phyloP scores from a whole-genome alignment of 1,284 basidiomycete genomes.

The Exobasidium cylindrosporum region DNA sequence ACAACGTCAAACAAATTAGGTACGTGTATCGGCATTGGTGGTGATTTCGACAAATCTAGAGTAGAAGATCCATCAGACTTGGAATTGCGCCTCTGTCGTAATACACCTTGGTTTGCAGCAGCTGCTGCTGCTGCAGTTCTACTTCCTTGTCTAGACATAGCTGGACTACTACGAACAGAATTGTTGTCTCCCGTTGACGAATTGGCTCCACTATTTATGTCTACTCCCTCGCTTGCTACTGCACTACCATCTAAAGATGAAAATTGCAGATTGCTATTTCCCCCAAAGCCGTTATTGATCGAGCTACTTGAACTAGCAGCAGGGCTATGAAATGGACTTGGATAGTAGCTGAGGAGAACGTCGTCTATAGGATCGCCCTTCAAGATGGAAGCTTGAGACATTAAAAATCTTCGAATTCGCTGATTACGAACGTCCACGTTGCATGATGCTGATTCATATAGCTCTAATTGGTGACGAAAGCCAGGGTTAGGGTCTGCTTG shows the following conservation, averaged over 20 bases:
- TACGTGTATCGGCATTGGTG: constrained; percentile 6
- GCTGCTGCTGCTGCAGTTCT: constrained; percentile 1
- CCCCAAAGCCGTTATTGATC: background rate
- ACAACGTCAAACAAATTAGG: background rate
- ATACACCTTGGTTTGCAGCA: background rate
- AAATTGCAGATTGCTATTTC: background rate
- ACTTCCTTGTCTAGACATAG: constrained; percentile 1
- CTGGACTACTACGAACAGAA: background rate
- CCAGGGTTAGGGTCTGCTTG: constrained; percentile 53
- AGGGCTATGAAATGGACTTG: constrained; percentile 44
- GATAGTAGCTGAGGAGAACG: constrained; percentile 55
- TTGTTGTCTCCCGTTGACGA: background rate
- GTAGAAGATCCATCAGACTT: background rate
- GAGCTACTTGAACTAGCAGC: background rate
- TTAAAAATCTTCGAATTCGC: constrained; percentile 54
- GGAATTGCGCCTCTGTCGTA: background rate
- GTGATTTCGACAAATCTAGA: constrained; percentile 16
- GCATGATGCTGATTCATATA: constrained; percentile 53
- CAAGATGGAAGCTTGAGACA: constrained; percentile 51
- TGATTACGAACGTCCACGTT: constrained; percentile 54
- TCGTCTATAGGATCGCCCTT: constrained; percentile 43
- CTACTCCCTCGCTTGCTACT: background rate
- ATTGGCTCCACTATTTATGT: background rate
- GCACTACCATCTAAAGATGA: background rate
- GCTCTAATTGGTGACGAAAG: constrained; percentile 55